Conservation (phyloP, 2,329 filamentous ascomycete genomes). For the Talaromyces piceae region DNA sequence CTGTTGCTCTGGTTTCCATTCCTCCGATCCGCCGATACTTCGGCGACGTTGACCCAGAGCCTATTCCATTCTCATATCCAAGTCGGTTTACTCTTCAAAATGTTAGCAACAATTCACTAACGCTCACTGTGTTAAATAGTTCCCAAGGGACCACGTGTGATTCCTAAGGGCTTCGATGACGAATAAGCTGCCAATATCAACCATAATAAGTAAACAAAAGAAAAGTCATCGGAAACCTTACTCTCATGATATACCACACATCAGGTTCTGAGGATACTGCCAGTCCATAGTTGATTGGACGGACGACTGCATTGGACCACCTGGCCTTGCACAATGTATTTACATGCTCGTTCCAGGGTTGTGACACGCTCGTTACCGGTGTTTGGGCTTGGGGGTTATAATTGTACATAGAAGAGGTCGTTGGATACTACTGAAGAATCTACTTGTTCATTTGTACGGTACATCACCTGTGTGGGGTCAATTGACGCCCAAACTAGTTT, state of each 20-base stretch:
- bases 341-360: background rate
- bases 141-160: constrained; percentile 38
- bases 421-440: background rate
- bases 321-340: background rate
- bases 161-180: constrained; percentile 43
- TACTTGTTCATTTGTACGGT: background rate
- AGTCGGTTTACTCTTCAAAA: constrained; percentile 51
- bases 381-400: background rate
- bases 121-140: constrained; percentile 23
- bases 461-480: too few relatives aligned
- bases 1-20: constrained; percentile 60
- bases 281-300: background rate
- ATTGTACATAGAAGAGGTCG: constrained; percentile 1
- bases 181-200: constrained; percentile 13
- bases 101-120: background rate
- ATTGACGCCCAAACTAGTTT: background rate
- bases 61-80: constrained; percentile 84
- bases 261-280: background rate
- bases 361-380: background rate
- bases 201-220: background rate
- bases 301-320: background rate
- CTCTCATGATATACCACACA: background rate
- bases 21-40: constrained; percentile 66
- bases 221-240: background rate
- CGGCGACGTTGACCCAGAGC: constrained; percentile 64